Base-by-base conservation (phyloP, 352 stramenopile genomes). In the Globisporangium perplexum region DNA sequence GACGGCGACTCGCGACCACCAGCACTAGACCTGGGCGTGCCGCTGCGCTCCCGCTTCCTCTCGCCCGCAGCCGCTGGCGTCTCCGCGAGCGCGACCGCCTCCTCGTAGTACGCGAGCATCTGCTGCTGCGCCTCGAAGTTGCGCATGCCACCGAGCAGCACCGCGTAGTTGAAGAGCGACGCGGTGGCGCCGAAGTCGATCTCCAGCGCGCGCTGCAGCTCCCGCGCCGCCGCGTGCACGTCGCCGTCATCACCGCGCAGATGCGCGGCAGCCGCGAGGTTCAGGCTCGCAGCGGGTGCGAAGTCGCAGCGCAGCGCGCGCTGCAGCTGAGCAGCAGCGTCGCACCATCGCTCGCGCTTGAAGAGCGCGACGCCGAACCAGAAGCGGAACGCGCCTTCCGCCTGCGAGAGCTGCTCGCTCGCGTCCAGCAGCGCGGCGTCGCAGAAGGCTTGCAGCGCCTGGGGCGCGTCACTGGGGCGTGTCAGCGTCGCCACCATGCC, bases 161-260 rank as follows among this genome's bases (percentile, higher is more conserved):
- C 50, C 0, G 78, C 73, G 45, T 90, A 88, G 57, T 93, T 88
- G 48, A 84, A 82, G 44, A 93, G 62, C 11, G 77, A 69, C 11
- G 53, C 47, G 0, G 63, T 63, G n/a, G 85, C 59, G 11, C 60
- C 60, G 48, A 69, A 67, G 14, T 90, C 72, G 20, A 92, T 65
- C 38, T 79, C 72, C 33, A 93, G 50, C n/a, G 68, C 60, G 6
- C 77, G 69, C 51, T 86, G 68, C 48, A 93, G 60, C 12, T 72
- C 55, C 33, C 70, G 56, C 0, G 69, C 60, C 1, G 78, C 77
- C 18, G 72, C 65, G 35, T 77, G 55, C 8, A 65, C 57, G 47
- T 90, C 74, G 47, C 89, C 66, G 20, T n/a, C 41, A 4, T n/a
- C 41, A 4, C 41, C 44, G 8, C 75, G 55, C 6, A 88, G 14